Conservation (phyloP, 495 filamentous ascomycete species). For the Aspergillus mulundensis region DNA sequence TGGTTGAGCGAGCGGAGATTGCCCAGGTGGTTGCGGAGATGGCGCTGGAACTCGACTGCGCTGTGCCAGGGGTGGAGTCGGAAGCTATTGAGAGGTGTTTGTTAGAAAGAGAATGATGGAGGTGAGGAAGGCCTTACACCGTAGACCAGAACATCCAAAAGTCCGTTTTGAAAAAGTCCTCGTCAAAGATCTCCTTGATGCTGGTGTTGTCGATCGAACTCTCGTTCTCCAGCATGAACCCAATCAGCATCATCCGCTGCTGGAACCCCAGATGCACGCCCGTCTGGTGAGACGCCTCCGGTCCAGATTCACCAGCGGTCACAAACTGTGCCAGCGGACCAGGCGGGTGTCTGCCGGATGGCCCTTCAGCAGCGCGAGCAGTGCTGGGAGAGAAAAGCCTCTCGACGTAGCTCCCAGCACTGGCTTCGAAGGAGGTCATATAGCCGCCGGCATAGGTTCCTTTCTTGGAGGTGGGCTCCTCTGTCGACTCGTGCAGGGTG, state of each 20-base stretch:
- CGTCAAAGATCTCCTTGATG: constrained; percentile 32
- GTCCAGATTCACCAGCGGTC: background rate
- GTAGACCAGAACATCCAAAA: constrained; percentile 40
- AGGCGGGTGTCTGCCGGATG: background rate
- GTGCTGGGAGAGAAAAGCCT: too few relatives aligned
- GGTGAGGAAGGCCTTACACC: constrained; percentile 16
- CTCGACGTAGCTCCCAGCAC: too few relatives aligned
- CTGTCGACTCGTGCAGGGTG: background rate
- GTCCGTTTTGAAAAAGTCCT: constrained; percentile 31
- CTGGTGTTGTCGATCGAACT: constrained; percentile 20
- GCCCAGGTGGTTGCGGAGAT: constrained; percentile 20
- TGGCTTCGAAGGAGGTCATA: too few relatives aligned
- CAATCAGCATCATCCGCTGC: constrained; percentile 27
- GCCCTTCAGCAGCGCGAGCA: too few relatives aligned
- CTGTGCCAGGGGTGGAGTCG: constrained; percentile 38
- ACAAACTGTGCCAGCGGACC: too few relatives aligned
- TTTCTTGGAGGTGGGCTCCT: too few relatives aligned
- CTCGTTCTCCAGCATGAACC: constrained; percentile 26
- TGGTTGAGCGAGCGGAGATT: constrained; percentile 24
- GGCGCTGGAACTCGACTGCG: constrained; percentile 28
- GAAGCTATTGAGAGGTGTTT: constrained; percentile 14
- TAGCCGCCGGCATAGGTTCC: too few relatives aligned
- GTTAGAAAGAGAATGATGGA: too few relatives aligned
- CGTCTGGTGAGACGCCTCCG: background rate
- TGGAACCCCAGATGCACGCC: constrained; percentile 12